Percentiles rank a stretch among this genome's conserved stretches.
Evolutionary conservation across 2,329 filamentous ascomycete species (phyloP).

Genomic region (Ophiostoma tasmaniense): DNA sequence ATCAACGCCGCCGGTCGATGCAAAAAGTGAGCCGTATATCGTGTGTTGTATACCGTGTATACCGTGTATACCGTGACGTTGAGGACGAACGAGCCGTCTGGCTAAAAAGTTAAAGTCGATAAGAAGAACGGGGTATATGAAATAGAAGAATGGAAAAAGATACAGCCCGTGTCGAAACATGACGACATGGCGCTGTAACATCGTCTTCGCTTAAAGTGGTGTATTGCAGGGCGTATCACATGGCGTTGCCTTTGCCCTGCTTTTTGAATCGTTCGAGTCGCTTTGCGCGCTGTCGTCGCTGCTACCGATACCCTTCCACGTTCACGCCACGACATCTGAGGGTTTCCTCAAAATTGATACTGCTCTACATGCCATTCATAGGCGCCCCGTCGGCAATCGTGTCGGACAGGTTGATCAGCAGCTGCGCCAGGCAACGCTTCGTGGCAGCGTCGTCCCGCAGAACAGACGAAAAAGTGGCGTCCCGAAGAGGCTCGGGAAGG

Average conservation of each 20-base stretch:
- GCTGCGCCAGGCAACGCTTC: slow-evolving; percentile 93
- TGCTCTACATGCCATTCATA: slow-evolving; percentile 15
- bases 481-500: slow-evolving; percentile 93
- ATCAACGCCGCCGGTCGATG: background rate
- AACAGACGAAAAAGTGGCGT: slow-evolving; percentile 94
- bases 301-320: too few species aligned
- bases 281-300: too few species aligned
- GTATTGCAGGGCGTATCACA: background rate
- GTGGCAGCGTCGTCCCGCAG: slow-evolving; percentile 94
- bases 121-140: background rate
- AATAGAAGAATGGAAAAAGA: slow-evolving; percentile 1
- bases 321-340: too few species aligned
- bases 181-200: background rate
- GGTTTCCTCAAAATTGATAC: too few species aligned
- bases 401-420: slow-evolving; percentile 92
- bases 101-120: background rate
- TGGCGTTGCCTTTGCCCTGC: too few species aligned
- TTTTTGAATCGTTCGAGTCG: too few species aligned
- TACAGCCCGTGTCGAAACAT: background rate
- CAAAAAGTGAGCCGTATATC: background rate
- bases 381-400: slow-evolving; percentile 53
- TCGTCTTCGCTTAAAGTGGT: background rate
- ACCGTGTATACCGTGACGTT: background rate
- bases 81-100: background rate
- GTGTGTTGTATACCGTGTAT: background rate